A percentile compares a stretch with the other conserved stretches of the same genome.
phyloP scores from a whole-genome alignment of 140 eudicot genomes.

The Senecio squalidus region DNA sequence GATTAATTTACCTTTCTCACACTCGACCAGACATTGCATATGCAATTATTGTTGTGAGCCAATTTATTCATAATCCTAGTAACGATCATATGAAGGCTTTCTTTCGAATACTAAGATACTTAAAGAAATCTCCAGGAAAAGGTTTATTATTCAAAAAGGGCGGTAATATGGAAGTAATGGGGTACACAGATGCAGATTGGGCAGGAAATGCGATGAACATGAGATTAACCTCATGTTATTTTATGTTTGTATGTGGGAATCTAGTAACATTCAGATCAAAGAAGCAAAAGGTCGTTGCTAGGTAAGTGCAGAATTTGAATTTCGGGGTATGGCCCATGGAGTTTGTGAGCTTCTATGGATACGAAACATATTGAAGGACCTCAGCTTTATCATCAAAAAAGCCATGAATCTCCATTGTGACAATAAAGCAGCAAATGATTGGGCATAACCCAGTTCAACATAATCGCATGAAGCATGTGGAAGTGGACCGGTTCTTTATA shows the following conservation, averaged over 20 bases:
- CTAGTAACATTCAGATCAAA: slow-evolving; percentile 1
- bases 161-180: neutral
- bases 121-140: slow-evolving; percentile 10
- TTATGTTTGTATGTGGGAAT: neutral
- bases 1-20: slow-evolving; percentile 10
- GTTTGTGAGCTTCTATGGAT: slow-evolving; percentile 12
- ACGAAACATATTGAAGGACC: neutral
- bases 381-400: neutral
- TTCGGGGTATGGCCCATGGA: slow-evolving; percentile 2
- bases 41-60: slow-evolving; percentile 6
- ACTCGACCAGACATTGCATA: slow-evolving; percentile 19
- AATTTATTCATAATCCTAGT: slow-evolving; percentile 3
- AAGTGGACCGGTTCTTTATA: slow-evolving; percentile 14
- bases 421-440: slow-evolving; percentile 6
- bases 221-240: slow-evolving; percentile 3
- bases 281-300: slow-evolving; percentile 5
- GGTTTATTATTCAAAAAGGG: slow-evolving; percentile 4
- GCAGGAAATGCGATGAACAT: neutral
- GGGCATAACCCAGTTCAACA: slow-evolving; percentile 1
- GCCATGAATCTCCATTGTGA: slow-evolving; percentile 9
- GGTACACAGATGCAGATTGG: slow-evolving; percentile 18
- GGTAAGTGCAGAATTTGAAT: slow-evolving; percentile 9
- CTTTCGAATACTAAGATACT: slow-evolving; percentile 5
- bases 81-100: slow-evolving; percentile 2
- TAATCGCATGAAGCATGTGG: slow-evolving; percentile 14